Percentiles rank a stretch among this genome's conserved stretches.
Conservation (phyloP, 345 rosid genomes). For the Aquilaria malaccensis region DNA sequence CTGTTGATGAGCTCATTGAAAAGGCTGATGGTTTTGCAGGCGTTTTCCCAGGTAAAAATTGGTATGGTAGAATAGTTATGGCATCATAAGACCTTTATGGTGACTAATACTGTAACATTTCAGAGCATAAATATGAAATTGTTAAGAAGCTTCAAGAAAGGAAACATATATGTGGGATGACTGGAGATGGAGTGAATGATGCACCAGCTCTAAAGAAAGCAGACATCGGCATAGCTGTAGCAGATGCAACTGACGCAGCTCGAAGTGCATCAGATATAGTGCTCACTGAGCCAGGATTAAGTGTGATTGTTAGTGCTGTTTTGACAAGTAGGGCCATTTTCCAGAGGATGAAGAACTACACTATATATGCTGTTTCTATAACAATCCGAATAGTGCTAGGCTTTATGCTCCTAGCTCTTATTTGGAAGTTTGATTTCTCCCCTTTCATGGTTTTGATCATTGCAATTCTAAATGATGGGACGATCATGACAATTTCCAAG, state of each 20-base stretch:
- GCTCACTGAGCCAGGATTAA: constrained; percentile 71
- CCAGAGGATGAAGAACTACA: constrained; percentile 94
- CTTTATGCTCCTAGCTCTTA: constrained; percentile 63
- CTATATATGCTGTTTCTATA: constrained; percentile 80
- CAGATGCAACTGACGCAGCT: constrained; percentile 80
- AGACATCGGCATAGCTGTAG: constrained; percentile 80
- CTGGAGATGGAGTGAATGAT: constrained; percentile 84
- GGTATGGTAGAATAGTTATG: no score
- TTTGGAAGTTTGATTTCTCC: constrained; percentile 76
- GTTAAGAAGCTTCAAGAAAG: constrained; percentile 70
- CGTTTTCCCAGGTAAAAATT: constrained; percentile 53
- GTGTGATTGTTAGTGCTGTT: constrained; percentile 71
- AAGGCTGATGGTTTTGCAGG: constrained; percentile 88
- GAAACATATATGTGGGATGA: constrained; percentile 82
- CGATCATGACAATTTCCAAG: constrained; percentile 74
- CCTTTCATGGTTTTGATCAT: constrained; percentile 86
- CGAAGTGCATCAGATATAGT: constrained; percentile 81
- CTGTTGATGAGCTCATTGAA: constrained; percentile 59
- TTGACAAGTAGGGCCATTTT: constrained; percentile 78
- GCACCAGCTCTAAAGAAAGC: constrained; percentile 84
- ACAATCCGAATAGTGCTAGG: constrained; percentile 85
- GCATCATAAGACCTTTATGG: no score
- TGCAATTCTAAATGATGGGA: constrained; percentile 71
- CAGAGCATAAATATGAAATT: constrained; percentile 78
- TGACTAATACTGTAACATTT: background rate